Evolutionary conservation across 2,329 filamentous ascomycete species (phyloP).

Genomic region (Diaporthe longicolla): DNA sequence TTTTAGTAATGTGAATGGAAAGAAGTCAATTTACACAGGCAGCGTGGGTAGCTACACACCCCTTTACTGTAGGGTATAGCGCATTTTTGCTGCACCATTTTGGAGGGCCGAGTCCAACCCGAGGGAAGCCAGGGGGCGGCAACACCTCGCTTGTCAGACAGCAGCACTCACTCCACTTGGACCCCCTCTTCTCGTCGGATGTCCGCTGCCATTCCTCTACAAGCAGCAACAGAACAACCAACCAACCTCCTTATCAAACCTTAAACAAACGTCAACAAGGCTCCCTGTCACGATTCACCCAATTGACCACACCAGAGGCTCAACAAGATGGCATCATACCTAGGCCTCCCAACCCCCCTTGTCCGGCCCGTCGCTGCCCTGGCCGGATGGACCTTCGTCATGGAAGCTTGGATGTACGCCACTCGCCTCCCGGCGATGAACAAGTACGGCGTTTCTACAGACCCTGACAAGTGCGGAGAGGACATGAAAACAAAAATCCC

Average conservation of each 20-base stretch:
- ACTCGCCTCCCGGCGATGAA: constrained; percentile 5
- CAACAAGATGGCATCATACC: constrained; percentile 14
- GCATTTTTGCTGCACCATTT: no score
- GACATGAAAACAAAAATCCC: constrained; percentile 20
- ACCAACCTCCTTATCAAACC: neutral
- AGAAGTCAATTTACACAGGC: no score
- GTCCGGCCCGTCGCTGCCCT: constrained; percentile 18
- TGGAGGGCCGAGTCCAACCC: no score
- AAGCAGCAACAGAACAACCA: neutral
- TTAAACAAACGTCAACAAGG: neutral
- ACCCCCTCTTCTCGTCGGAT: neutral
- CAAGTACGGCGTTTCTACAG: neutral
- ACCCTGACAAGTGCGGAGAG: neutral
- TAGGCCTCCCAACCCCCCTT: constrained; percentile 27
- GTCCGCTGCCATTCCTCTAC: neutral
- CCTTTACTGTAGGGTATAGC: no score
- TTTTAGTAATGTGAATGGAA: no score
- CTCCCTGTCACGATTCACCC: no score
- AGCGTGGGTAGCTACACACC: no score
- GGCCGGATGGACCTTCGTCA: constrained; percentile 19
- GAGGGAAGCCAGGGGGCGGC: no score
- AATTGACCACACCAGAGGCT: neutral
- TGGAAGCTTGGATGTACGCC: constrained; percentile 27
- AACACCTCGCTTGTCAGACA: no score
- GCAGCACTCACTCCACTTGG: constrained; percentile 1